Base-by-base conservation (phyloP, 257 asterid genomes). In the Mentha longifolia region DNA sequence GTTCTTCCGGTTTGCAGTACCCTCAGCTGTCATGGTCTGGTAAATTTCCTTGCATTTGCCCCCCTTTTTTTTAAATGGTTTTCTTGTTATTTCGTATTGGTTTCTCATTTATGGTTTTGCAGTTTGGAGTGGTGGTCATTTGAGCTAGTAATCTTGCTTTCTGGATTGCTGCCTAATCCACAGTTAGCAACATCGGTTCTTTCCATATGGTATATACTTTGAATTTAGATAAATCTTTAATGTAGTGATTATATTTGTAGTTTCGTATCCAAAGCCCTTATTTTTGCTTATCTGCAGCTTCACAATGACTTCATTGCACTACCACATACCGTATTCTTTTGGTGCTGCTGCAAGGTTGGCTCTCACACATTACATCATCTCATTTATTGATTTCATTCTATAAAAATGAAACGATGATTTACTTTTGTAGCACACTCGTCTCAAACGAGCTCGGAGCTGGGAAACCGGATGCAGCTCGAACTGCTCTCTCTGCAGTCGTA, bases 381-480 rank as follows among this genome's bases (percentile, higher is more conserved):
- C 47, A 42, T 39, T 6, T 0, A 39, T 39, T 28, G 2, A 28
- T 54, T 20, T 22, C 1, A 12, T 30, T 30, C 15, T 49, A 59
- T 16, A 47, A 28, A 54, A 9, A 1, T 1, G 0, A 11, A 6
- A 31, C 11, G 5, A 2, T 35, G 15, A 19, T 50, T 41, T 58
- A 12, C 13, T 75, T 63, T 6, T 57, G 73, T 54, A 93, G 97
- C 71, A 87, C 95, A 61, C 82, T 88, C 67, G 81, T 90, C 28
- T 86, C 98, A 8, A 92, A 92, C 37, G 96, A 86, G 68, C 83
- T 93, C 3, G 98, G 97, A 79, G 96, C 96, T 15, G 97, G 96
- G 75, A 87, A 84, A 49, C 88, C 96, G 12, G 80, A 65, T 49
- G 87, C 78, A 8, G 96, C 96, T 6, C 74, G 74, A 73, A 13